These are phyloP conservation scores for Craspedostauros australis DNA, from an alignment of 108 stramenopile genomes.

Conservation along the genomic window DNA sequence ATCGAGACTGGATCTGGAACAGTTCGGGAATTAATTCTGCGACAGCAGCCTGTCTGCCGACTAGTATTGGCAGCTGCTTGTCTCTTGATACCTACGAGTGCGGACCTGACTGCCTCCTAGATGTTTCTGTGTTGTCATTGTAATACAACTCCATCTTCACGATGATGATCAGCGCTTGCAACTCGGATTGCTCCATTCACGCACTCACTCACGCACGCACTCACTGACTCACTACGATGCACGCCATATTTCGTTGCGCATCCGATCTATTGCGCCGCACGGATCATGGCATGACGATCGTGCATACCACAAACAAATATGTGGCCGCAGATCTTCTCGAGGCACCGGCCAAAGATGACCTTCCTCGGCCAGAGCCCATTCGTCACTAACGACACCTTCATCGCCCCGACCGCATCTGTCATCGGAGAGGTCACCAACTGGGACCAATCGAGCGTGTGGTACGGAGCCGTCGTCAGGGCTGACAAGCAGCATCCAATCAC, in stretches of 20 bases:
- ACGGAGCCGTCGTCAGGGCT: conserved; percentile 93
- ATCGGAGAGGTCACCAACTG: conserved; percentile 96
- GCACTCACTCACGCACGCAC: too few species aligned
- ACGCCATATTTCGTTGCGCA: too few species aligned
- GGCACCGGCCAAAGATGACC: conserved; percentile 80
- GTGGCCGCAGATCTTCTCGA: conserved; percentile 84
- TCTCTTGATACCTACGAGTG: too few species aligned
- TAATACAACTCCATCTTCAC: not conserved
- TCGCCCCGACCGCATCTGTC: conserved; percentile 95
- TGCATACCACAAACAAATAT: not conserved
- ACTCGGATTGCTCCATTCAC: too few species aligned
- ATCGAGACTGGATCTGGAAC: too few species aligned
- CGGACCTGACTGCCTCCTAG: too few species aligned
- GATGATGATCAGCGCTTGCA: too few species aligned
- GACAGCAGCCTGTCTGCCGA: too few species aligned
- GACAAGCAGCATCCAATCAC: conserved; percentile 77
- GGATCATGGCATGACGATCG: not conserved
- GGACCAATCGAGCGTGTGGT: conserved; percentile 94
- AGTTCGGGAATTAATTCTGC: too few species aligned
- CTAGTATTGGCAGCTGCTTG: too few species aligned
- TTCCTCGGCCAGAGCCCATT: conserved; percentile 68
- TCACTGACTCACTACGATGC: too few species aligned
- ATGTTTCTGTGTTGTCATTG: too few species aligned
- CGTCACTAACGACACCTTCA: conserved; percentile 89
- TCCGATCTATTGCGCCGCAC: not conserved